Percentiles rank a stretch among this genome's conserved stretches.
phyloP scores from a whole-genome alignment of 2,329 filamentous ascomycete species.

The Colletotrichum sp. region DNA sequence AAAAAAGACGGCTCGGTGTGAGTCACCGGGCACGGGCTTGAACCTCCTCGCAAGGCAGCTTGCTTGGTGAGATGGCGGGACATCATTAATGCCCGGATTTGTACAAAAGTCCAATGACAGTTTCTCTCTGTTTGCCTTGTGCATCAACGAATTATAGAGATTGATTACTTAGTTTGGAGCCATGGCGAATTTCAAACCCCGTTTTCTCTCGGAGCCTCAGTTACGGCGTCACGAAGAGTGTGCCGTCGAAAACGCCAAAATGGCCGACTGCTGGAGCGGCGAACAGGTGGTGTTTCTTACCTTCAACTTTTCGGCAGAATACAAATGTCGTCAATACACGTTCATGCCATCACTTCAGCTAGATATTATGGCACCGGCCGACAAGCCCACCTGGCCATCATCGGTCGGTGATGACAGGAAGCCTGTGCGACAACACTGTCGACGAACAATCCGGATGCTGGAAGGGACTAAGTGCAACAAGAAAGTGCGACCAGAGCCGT shows the following conservation, averaged over 20 bases:
- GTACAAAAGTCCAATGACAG: fast-evolving
- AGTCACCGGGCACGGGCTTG: background rate
- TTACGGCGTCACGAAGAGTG: background rate
- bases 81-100: fast-evolving
- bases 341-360: background rate
- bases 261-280: background rate
- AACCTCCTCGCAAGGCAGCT: background rate
- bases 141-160: background rate
- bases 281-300: background rate
- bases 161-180: background rate
- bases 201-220: background rate
- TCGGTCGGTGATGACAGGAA: background rate
- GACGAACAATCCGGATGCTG: background rate
- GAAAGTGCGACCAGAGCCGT: background rate
- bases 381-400: background rate
- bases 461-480: background rate
- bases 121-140: background rate
- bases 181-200: background rate
- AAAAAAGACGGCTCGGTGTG: background rate
- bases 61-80: background rate
- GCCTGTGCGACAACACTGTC: background rate
- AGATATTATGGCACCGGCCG: background rate
- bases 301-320: background rate
- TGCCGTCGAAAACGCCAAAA: background rate
- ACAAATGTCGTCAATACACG: background rate